Base-by-base conservation (phyloP, 148 eudicot genomes). In the Fallopia convolvulus region DNA sequence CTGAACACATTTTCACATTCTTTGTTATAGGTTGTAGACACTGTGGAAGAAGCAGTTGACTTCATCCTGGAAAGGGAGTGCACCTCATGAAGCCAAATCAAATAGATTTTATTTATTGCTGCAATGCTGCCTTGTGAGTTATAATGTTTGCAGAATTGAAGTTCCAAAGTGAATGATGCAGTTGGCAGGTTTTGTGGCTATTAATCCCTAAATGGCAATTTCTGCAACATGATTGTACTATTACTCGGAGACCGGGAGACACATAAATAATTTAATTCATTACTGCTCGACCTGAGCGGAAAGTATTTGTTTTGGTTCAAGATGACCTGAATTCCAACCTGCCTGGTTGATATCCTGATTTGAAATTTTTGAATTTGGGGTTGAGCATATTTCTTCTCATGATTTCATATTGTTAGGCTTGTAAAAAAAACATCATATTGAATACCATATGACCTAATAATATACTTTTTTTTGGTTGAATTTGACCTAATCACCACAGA, bases 11-110 rank as follows among this genome's bases (percentile, higher is more conserved):
- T 73, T 73, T 44, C 36, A 9, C 11, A 26, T 73, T 52, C 53
- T 44, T 20, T 73, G 44, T 15, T 82, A 78, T 85, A 94, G 98
- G 97, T 90, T 40, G 95, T 94, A 61, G 95, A 94, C 81, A 89
- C 88, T 0, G 98, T 94, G 56, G 93, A 89, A 60, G 92, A 94
- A 71, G 98, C 98, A 49, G 97, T 94, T 48, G 85, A 94, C 83
- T 92, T 74, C 82, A 90, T 94, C 65, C 77, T 94, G 78, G 84
- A 84, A 53, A 94, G 81, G 84, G 98, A 92, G 79, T 49, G 77
- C 77, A 78, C 77, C 66, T 76, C 70, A 55, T 83, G 80, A 80
- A 73, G 53, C 75, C 18, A 18, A 4, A 39, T 2, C 49, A 20
- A 15, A 17, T 7, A 33, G 74, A 71, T 39, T 71, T 39, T 40